A percentile compares a stretch with the other conserved stretches of the same genome.
phyloP scores from a whole-genome alignment of 768 basidiomycete genomes.

The Boletus sp. region DNA sequence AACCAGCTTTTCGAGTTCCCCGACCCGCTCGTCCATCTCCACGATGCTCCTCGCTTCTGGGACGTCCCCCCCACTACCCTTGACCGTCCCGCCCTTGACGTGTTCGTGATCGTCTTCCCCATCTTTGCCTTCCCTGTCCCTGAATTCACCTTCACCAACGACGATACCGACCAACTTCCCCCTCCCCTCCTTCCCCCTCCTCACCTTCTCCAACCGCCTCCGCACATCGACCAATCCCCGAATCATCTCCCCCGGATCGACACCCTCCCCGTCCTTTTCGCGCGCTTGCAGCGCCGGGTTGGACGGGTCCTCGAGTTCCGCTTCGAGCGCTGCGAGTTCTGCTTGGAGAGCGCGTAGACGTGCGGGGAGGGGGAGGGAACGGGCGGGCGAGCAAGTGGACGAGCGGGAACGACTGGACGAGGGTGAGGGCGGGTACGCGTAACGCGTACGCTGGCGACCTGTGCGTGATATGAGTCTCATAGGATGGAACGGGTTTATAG shows the following conservation, averaged over 20 bases:
- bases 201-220: constrained; percentile 63
- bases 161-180: constrained; percentile 60
- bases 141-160: constrained; percentile 30
- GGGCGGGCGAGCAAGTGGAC: constrained; percentile 33
- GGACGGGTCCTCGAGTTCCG: constrained; percentile 76
- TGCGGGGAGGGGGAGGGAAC: constrained; percentile 46
- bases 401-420: constrained; percentile 43
- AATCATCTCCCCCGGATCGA: constrained; percentile 73
- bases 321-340: constrained; percentile 78
- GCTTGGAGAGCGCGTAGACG: constrained; percentile 65
- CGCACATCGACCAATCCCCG: constrained; percentile 75
- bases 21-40: constrained; percentile 81
- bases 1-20: constrained; percentile 76
- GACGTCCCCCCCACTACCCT: constrained; percentile 20
- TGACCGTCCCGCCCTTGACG: background rate
- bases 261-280: constrained; percentile 46
- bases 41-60: constrained; percentile 50
- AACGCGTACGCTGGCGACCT: constrained; percentile 57
- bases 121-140: background rate
- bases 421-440: constrained; percentile 66
- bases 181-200: constrained; percentile 61
- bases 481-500: background rate
- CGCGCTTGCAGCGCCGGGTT: constrained; percentile 63
- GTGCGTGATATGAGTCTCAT: background rate
- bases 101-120: constrained; percentile 2